phyloP scores from a whole-genome alignment of 345 rosid species.

The Tarenaya hassleriana region DNA sequence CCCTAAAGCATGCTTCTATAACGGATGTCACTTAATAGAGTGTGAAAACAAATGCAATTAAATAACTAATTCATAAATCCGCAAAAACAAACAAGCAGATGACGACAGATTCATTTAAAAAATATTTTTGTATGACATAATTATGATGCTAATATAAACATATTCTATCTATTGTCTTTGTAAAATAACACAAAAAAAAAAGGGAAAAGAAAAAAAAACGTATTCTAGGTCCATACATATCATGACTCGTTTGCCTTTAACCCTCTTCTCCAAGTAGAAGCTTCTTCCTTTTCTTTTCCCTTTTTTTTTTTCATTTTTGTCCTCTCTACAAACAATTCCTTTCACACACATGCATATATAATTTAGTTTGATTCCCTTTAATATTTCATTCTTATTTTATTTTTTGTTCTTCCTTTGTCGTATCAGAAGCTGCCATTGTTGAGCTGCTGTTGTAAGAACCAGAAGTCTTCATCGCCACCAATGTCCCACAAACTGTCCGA shows the following conservation, averaged over 20 bases:
- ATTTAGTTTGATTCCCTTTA: conserved; percentile 12
- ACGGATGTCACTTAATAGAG: conserved; percentile 30
- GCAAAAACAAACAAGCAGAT: too few species aligned
- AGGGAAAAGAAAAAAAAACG: too few species aligned
- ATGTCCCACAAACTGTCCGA: conserved; percentile 66
- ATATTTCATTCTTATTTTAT: conserved; percentile 3
- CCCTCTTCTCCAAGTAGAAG: neutral
- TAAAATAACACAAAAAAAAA: too few species aligned
- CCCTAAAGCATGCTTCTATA: conserved; percentile 32
- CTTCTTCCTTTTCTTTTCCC: too few species aligned
- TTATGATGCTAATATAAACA: too few species aligned
- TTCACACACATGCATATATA: conserved; percentile 26
- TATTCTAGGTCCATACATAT: too few species aligned
- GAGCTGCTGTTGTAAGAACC: conserved; percentile 58
- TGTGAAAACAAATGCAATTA: conserved; percentile 25
- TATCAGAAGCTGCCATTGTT: conserved; percentile 47
- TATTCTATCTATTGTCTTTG: too few species aligned
- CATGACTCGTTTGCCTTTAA: too few species aligned
- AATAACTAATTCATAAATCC: neutral
- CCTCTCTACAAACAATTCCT: conserved; percentile 24
- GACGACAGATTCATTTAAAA: too few species aligned
- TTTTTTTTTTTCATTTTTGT: too few species aligned
- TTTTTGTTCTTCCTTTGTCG: conserved; percentile 12
- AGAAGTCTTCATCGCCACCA: conserved; percentile 50
- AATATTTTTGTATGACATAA: too few species aligned